Percentiles rank a stretch among this genome's conserved stretches.
phyloP scores from a whole-genome alignment of 2,329 filamentous ascomycete genomes.

The Fusarium annulatum region DNA sequence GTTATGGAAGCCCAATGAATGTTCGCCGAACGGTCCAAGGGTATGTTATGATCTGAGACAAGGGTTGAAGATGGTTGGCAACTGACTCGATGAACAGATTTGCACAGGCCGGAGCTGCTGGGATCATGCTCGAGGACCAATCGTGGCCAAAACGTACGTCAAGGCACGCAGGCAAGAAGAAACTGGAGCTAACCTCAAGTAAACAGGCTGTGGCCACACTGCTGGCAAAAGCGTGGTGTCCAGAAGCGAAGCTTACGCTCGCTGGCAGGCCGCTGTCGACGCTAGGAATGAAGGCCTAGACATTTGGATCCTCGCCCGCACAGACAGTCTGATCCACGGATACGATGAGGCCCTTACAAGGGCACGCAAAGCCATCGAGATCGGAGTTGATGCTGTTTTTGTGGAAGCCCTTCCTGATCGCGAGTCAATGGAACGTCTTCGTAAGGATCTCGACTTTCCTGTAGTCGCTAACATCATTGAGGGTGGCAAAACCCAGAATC shows the following conservation, averaged over 20 bases:
- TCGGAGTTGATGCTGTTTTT: slow-evolving; percentile 59
- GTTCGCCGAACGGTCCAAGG: slow-evolving; percentile 57
- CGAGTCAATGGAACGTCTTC: slow-evolving; percentile 54
- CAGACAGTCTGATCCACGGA: slow-evolving; percentile 55
- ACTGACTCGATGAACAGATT: slow-evolving; percentile 42
- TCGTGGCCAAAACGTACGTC: slow-evolving; percentile 59
- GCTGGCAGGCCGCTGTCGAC: slow-evolving; percentile 58
- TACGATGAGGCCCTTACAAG: slow-evolving; percentile 58
- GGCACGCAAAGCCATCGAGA: slow-evolving; percentile 54
- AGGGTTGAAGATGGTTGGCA: fast-evolving
- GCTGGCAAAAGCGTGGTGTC: slow-evolving; percentile 59
- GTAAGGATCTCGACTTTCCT: slow-evolving; percentile 52
- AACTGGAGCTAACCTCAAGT: neutral
- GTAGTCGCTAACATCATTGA: slow-evolving; percentile 55
- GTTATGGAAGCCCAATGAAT: slow-evolving; percentile 61
- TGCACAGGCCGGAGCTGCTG: slow-evolving; percentile 54
- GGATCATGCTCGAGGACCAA: slow-evolving; percentile 59
- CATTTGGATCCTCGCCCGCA: slow-evolving; percentile 59
- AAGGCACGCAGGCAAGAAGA: neutral
- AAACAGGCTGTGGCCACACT: slow-evolving; percentile 51
- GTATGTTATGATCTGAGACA: neutral
- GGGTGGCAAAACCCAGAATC: slow-evolving; percentile 50
- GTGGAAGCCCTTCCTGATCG: slow-evolving; percentile 56
- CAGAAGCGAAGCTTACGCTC: slow-evolving; percentile 57
- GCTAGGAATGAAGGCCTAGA: slow-evolving; percentile 57